A percentile compares a stretch with the other conserved stretches of the same genome.
Evolutionary conservation across 352 stramenopile genomes (phyloP).

Genomic region (Salisapilia sapeloensis): DNA sequence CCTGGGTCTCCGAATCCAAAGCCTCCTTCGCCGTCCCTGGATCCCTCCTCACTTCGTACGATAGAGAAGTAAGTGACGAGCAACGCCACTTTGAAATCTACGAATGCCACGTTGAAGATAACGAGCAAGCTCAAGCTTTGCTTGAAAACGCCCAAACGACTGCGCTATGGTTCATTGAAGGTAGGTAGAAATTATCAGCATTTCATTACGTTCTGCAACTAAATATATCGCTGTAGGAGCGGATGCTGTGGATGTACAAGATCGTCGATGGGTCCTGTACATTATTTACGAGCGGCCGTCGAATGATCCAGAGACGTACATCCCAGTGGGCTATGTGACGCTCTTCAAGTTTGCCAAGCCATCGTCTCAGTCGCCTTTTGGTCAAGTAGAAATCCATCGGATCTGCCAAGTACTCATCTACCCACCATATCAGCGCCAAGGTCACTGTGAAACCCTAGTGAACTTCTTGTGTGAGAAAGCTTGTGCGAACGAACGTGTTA

Average conservation of each 20-base stretch:
- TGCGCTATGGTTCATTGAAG: constrained; percentile 78
- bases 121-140: constrained; percentile 29
- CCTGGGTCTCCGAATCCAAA: too few species aligned
- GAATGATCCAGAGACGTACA: constrained; percentile 5
- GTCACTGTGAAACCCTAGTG: constrained; percentile 58
- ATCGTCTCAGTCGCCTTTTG: constrained; percentile 10
- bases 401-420: constrained; percentile 77
- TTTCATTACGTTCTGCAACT: background rate
- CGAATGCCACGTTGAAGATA: constrained; percentile 33
- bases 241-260: constrained; percentile 48
- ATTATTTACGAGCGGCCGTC: constrained; percentile 38
- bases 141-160: constrained; percentile 51
- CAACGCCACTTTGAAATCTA: constrained; percentile 48
- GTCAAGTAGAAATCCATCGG: constrained; percentile 49
- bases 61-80: constrained; percentile 3
- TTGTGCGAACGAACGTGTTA: constrained; percentile 28
- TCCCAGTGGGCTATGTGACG: constrained; percentile 51
- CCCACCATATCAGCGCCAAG: constrained; percentile 61
- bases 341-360: constrained; percentile 76
- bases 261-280: constrained; percentile 66
- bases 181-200: too few species aligned
- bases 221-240: constrained; percentile 13
- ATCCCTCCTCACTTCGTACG: constrained; percentile 19
- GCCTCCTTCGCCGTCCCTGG: constrained; percentile 32
- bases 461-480: constrained; percentile 40